Evolutionary conservation across 2,329 filamentous ascomycete genomes (phyloP).

Genomic region (Colletotrichum incanum): DNA sequence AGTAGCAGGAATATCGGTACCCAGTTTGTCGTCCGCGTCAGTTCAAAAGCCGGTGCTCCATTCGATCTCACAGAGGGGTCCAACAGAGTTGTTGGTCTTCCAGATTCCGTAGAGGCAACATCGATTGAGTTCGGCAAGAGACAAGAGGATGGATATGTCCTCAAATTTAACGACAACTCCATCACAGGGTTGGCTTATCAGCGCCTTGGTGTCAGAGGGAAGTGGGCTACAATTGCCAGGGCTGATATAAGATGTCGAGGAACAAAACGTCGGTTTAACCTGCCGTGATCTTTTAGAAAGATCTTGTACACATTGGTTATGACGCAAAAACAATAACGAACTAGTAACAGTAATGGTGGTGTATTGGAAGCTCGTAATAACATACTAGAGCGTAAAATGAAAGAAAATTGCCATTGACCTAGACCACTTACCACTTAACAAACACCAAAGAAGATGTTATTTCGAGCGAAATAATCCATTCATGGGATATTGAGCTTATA

Average conservation of each 20-base stretch:
- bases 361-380: too few species aligned
- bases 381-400: too few species aligned
- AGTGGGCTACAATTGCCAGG: constrained; percentile 38
- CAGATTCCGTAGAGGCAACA: constrained; percentile 38
- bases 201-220: constrained; percentile 38
- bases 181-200: constrained; percentile 45
- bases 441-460: too few species aligned
- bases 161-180: constrained; percentile 33
- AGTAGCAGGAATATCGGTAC: background rate
- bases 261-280: background rate
- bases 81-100: constrained; percentile 48
- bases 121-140: constrained; percentile 17
- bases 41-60: constrained; percentile 43
- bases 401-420: too few species aligned
- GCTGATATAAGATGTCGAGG: background rate
- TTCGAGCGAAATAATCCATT: too few species aligned
- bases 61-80: constrained; percentile 48
- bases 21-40: constrained; percentile 44
- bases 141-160: constrained; percentile 38
- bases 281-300: too few species aligned
- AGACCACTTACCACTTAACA: too few species aligned
- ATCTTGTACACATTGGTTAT: too few species aligned
- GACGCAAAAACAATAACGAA: too few species aligned
- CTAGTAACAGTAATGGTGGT: too few species aligned
- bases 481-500: too few species aligned